Evolutionary conservation across 2,329 filamentous ascomycete species (phyloP).

Genomic region (Penicillium sp.): DNA sequence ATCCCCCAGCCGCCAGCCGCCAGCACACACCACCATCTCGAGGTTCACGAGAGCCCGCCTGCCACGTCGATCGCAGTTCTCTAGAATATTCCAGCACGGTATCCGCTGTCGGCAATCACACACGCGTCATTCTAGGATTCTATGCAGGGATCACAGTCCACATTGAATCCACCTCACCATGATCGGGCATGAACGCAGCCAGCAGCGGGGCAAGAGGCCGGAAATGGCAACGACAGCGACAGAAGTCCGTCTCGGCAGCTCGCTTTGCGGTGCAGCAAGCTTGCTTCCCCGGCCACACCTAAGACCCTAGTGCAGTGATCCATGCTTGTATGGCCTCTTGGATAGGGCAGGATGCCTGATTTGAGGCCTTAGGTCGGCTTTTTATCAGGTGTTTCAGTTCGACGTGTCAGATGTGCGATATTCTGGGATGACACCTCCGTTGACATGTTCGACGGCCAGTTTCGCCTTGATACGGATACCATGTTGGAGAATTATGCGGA

Average conservation of each 20-base stretch:
- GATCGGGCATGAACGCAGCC: not conserved
- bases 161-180: not conserved
- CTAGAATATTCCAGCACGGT: not conserved
- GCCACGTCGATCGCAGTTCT: constrained; percentile 4
- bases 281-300: not conserved
- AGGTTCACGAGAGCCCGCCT: not conserved
- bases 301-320: not conserved
- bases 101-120: not conserved
- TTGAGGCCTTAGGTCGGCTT: not conserved
- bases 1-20: not conserved
- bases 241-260: constrained; percentile 2
- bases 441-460: not conserved
- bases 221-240: not conserved
- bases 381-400: not conserved
- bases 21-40: not conserved
- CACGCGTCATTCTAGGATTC: not conserved
- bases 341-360: not conserved
- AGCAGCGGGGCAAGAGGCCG: not conserved
- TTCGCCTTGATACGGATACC: not conserved
- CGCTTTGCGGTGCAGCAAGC: not conserved
- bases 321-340: not conserved
- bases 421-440: not conserved
- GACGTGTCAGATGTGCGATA: too few species aligned
- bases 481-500: not conserved
- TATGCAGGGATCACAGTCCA: not conserved